Conservation (phyloP, 768 basidiomycete species). For the Mycena polygramma region DNA sequence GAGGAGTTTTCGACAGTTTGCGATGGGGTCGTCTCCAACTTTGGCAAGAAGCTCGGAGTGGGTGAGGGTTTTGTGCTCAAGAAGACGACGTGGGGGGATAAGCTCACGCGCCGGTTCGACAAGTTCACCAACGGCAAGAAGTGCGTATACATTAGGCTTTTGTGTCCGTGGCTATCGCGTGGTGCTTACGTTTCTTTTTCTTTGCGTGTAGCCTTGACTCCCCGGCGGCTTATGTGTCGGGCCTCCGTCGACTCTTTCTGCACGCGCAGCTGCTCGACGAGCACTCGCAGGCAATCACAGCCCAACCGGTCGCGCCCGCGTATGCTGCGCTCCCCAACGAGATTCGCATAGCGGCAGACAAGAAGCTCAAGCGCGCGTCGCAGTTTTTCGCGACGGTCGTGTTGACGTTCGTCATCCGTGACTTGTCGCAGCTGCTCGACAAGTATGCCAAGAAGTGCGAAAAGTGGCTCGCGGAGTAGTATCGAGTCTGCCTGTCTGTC, state of each 20-base stretch:
- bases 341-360: conserved; percentile 73
- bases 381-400: conserved; percentile 94
- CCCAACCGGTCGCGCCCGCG: conserved; percentile 75
- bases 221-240: conserved; percentile 85
- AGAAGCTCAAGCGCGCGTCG: conserved; percentile 83
- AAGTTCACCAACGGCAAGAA: conserved; percentile 92
- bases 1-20: conserved; percentile 87
- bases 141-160: conserved; percentile 56
- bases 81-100: conserved; percentile 85
- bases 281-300: conserved; percentile 80
- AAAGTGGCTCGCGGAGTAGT: conserved; percentile 89
- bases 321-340: conserved; percentile 81
- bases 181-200: conserved; percentile 37
- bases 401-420: conserved; percentile 89
- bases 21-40: conserved; percentile 83
- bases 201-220: conserved; percentile 79
- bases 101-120: conserved; percentile 81
- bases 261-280: conserved; percentile 88
- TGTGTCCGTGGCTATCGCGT: conserved; percentile 28
- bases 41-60: conserved; percentile 90
- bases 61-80: conserved; percentile 89
- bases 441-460: conserved; percentile 96
- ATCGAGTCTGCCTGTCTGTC: not conserved
- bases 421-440: conserved; percentile 88
- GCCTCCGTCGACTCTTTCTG: conserved; percentile 78